Evolutionary conservation across 2,329 filamentous ascomycete genomes (phyloP), one percentile per base, ranked within the genome.

Genomic region (Calonectria pteridis): DNA sequence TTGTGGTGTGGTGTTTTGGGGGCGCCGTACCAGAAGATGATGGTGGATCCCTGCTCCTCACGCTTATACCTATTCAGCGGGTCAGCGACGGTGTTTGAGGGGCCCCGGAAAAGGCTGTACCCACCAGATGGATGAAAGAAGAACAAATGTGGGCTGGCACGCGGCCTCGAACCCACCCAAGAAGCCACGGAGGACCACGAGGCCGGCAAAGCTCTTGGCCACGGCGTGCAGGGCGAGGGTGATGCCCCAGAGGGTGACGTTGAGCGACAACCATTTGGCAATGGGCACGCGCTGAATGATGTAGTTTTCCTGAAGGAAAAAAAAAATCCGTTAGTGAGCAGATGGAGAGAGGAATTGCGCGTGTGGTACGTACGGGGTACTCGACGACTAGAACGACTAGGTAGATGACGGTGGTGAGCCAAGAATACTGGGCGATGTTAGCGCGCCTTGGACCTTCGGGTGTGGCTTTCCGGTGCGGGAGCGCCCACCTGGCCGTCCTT

Each of bases 391-490:
- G 85, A 23, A 94, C 91, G 55, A 90, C 91, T 73, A 94, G 91
- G 85, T 94, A 95, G 77, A 95, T 93, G 86, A 91, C 93, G 18
- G 92, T 94, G 0, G 91, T 93, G 64, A 95, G 85, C 93, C 93
- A 95, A 26, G 88, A 89, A 82, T 91, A 95, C 87, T 94, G 79
- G 51, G 33, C 11, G 33, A 23, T 53, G 55, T 62, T 62, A 62
- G 55, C 55, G 33, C 55, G 18, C 43, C 51, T 14, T 26, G 43
- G 43, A 6, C 13, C 9, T 13, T 62, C 55, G 55, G 33, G 55
- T 20, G 26, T 62, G 26, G n/a, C 26, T 18, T 28, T 23, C 55
- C 31, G 55, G n/a, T 9, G 31, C 26, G 14, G 49, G 6, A 9
- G 26, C 37, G 26, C 65, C 73, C 20, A 79, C 78, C 43, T 77